phyloP scores from a whole-genome alignment of 2,329 filamentous ascomycete species.

The Dactylellina drechsleri region DNA sequence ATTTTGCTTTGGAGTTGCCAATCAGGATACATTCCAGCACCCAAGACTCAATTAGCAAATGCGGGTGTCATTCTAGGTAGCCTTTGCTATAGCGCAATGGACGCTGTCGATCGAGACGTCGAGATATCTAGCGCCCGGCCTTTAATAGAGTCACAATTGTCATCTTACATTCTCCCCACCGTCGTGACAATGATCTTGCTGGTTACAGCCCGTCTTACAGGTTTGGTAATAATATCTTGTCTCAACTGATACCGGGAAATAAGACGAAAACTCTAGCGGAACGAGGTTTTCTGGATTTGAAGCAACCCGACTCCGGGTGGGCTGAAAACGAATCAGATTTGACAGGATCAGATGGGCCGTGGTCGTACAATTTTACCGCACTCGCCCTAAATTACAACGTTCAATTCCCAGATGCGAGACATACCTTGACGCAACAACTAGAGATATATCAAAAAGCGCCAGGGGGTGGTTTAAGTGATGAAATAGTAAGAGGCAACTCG shows the following conservation, averaged over 20 bases:
- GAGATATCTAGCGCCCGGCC: conserved; percentile 7
- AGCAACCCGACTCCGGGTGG: background rate
- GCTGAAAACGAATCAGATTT: background rate
- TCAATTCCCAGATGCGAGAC: background rate
- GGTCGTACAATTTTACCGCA: background rate
- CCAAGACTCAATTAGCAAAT: too few relatives aligned
- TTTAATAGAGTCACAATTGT: background rate
- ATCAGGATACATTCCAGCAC: background rate
- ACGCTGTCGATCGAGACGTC: conserved; percentile 25
- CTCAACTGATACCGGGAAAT: background rate
- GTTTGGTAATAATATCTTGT: background rate
- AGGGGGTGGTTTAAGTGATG: background rate
- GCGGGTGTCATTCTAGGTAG: background rate
- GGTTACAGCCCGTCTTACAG: background rate
- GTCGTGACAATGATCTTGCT: background rate
- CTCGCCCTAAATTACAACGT: background rate
- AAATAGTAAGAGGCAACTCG: background rate
- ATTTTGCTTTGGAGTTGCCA: too few relatives aligned
- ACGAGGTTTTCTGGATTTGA: background rate
- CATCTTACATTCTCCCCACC: background rate
- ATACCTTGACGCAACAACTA: background rate
- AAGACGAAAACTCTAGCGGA: background rate
- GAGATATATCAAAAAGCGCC: background rate
- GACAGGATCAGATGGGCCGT: background rate
- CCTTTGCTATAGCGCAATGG: conserved; percentile 24